These are phyloP conservation scores for Globisporangium nodosum DNA, from an alignment of 352 stramenopile species.

Conservation along the genomic window DNA sequence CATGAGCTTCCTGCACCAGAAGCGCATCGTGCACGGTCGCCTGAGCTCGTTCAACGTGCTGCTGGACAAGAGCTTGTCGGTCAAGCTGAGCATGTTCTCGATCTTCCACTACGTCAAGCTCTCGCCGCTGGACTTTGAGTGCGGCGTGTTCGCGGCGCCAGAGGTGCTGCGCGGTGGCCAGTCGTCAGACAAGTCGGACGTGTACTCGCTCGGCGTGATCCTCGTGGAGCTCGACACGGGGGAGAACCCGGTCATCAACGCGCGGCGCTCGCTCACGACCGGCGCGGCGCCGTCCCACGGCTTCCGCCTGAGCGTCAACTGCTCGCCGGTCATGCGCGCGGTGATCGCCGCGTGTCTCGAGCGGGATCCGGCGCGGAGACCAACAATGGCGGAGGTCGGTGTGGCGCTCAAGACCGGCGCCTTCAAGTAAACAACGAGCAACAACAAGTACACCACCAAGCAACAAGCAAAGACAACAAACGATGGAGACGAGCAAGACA, in stretches of 20 bases:
- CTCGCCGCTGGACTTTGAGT: constrained; percentile 61
- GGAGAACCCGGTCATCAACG: constrained; percentile 62
- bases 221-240: constrained; percentile 74
- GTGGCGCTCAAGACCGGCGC: constrained; percentile 54
- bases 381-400: constrained; percentile 57
- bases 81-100: constrained; percentile 73
- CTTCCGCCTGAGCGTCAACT: constrained; percentile 48
- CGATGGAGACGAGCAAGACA: neutral
- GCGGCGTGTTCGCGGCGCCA: constrained; percentile 57
- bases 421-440: constrained; percentile 30
- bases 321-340: constrained; percentile 60
- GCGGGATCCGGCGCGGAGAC: constrained; percentile 38
- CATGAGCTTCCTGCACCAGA: constrained; percentile 56
- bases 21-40: constrained; percentile 70
- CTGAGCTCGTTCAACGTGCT: constrained; percentile 78
- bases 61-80: constrained; percentile 53
- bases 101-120: constrained; percentile 78
- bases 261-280: constrained; percentile 32
- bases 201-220: constrained; percentile 74
- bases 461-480: neutral
- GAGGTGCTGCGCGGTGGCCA: constrained; percentile 69
- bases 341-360: constrained; percentile 59
- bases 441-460: neutral
- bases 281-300: constrained; percentile 29
- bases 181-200: constrained; percentile 62